A percentile compares a stretch with the other conserved stretches of the same genome.
phyloP scores from a whole-genome alignment of 192 early-diverging fungal genomes.

The Anaeromyces robustus region DNA sequence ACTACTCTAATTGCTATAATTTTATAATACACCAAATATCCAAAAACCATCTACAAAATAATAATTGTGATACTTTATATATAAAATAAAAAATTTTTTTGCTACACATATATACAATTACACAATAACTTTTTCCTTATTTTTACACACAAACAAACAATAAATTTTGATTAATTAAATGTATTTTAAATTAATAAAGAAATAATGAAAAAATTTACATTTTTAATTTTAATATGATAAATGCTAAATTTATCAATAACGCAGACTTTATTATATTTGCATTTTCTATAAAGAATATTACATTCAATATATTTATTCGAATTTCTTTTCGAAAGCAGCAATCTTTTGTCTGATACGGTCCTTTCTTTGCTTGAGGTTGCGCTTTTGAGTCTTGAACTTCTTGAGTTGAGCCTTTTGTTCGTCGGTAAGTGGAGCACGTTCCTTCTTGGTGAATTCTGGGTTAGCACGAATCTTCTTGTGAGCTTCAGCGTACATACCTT shows the following conservation, averaged over 20 bases:
- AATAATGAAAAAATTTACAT: neutral
- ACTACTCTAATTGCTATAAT: too few relatives aligned
- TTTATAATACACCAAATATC: too few relatives aligned
- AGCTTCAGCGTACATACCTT: conserved; percentile 85
- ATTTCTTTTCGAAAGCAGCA: neutral
- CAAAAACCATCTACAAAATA: too few relatives aligned
- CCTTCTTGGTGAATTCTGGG: conserved; percentile 47
- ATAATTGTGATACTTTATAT: too few relatives aligned
- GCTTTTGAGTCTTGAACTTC: conserved; percentile 53
- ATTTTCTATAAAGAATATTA: neutral
- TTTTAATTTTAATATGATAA: neutral
- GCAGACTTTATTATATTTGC: neutral
- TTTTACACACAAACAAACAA: too few relatives aligned
- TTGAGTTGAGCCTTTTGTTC: conserved; percentile 51
- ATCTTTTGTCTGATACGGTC: conserved; percentile 78
- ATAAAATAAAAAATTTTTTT: too few relatives aligned
- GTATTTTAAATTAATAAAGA: neutral
- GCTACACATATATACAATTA: too few relatives aligned
- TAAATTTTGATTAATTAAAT: neutral
- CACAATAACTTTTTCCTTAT: too few relatives aligned
- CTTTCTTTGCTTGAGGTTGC: conserved; percentile 80
- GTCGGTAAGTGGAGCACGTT: conserved; percentile 27
- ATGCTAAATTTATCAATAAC: neutral
- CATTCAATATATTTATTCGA: neutral
- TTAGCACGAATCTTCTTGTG: conserved; percentile 90